phyloP scores from a whole-genome alignment of 805 yeast genomes.

The Zygoascus biomembranicola region DNA sequence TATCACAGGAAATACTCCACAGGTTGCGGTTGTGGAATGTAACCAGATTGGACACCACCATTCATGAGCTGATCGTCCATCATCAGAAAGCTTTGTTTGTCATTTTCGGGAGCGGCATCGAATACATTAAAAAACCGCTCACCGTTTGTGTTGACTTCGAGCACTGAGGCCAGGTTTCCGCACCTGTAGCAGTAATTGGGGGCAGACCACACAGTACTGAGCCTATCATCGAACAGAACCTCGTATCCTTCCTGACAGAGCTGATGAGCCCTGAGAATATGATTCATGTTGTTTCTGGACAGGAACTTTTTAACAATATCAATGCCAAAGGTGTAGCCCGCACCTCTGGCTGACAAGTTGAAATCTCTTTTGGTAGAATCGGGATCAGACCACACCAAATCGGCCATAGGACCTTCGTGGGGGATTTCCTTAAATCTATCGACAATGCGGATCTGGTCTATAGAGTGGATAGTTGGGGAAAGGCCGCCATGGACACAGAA shows the following conservation, averaged over 20 bases:
- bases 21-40: slow-evolving; percentile 31
- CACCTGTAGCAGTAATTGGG: slow-evolving; percentile 97
- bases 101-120: slow-evolving; percentile 94
- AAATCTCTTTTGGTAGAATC: slow-evolving; percentile 75
- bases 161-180: slow-evolving; percentile 95
- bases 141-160: slow-evolving; percentile 69
- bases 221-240: slow-evolving; percentile 79
- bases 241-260: slow-evolving; percentile 95
- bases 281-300: slow-evolving; percentile 65
- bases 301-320: slow-evolving; percentile 86
- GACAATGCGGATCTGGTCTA: slow-evolving; percentile 83
- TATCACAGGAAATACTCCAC: slow-evolving; percentile 44
- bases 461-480: slow-evolving; percentile 88
- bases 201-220: slow-evolving; percentile 97
- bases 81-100: slow-evolving; percentile 36
- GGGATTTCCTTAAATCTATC: slow-evolving; percentile 94
- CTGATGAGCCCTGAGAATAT: slow-evolving; percentile 90
- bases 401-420: slow-evolving; percentile 99
- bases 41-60: slow-evolving; percentile 13
- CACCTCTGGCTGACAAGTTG: slow-evolving; percentile 89
- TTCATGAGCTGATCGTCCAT: slow-evolving; percentile 21
- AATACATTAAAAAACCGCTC: slow-evolving; percentile 79
- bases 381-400: slow-evolving; percentile 97
- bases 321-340: slow-evolving; percentile 92
- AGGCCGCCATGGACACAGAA: slow-evolving; percentile 97